These are phyloP conservation scores for Hortiboletus campestris DNA, from an alignment of 768 basidiomycete species.

Conservation along the genomic window DNA sequence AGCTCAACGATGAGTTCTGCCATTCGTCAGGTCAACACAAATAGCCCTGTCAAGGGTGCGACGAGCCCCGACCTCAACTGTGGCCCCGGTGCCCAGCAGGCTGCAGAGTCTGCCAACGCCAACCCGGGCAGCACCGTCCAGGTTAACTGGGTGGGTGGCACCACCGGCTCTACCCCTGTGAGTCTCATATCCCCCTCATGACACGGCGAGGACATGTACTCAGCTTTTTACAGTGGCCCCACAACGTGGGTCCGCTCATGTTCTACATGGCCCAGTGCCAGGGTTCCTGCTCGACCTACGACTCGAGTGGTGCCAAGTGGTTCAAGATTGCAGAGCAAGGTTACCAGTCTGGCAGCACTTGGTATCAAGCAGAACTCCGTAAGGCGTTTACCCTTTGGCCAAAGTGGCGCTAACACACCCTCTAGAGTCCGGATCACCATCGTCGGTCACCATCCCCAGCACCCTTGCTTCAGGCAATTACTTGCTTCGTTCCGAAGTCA, in stretches of 20 bases:
- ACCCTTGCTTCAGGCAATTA: slow-evolving; percentile 67
- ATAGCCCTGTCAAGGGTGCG: slow-evolving; percentile 54
- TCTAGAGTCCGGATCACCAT: slow-evolving; percentile 39
- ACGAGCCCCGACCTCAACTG: slow-evolving; percentile 56
- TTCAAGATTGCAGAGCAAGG: slow-evolving; percentile 70
- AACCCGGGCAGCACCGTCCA: slow-evolving; percentile 56
- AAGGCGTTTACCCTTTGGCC: slow-evolving; percentile 10
- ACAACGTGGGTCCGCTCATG: slow-evolving; percentile 65
- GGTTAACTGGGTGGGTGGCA: slow-evolving; percentile 50
- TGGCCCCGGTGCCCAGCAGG: slow-evolving; percentile 49
- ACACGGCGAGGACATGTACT: not conserved
- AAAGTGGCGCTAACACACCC: not conserved
- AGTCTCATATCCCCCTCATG: not conserved
- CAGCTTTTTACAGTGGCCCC: slow-evolving; percentile 39
- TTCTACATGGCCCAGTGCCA: slow-evolving; percentile 69
- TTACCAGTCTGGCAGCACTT: slow-evolving; percentile 35
- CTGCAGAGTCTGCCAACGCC: slow-evolving; percentile 46
- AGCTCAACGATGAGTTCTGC: slow-evolving; percentile 28
- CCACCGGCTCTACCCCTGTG: slow-evolving; percentile 35
- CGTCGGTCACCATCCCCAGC: slow-evolving; percentile 41
- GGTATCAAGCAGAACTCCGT: slow-evolving; percentile 54
- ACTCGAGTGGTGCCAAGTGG: slow-evolving; percentile 57
- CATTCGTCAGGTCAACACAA: slow-evolving; percentile 44
- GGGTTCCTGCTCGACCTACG: slow-evolving; percentile 54
- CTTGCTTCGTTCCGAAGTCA: slow-evolving; percentile 72